These are phyloP conservation scores for Globisporangium spinosum DNA, from an alignment of 352 stramenopile genomes.

Conservation along the genomic window DNA sequence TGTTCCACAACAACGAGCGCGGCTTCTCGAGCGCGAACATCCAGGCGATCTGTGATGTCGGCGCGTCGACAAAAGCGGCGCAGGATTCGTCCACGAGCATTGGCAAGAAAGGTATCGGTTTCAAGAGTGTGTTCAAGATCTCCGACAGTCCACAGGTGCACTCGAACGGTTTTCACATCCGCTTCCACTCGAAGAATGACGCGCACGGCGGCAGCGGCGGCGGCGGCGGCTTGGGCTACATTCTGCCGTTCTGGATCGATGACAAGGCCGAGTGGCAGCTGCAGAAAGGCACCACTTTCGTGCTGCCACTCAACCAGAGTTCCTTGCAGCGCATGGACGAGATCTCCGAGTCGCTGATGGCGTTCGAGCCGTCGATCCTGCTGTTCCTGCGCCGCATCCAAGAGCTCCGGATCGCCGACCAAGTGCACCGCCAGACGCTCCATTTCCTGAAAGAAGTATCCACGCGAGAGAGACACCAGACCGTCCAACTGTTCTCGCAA, in stretches of 20 bases:
- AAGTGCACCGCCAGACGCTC: slow-evolving; percentile 25
- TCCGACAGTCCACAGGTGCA: slow-evolving; percentile 80
- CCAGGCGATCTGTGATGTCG: slow-evolving; percentile 83
- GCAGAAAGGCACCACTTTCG: slow-evolving; percentile 58
- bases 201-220: slow-evolving; percentile 38
- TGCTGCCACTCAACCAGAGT: slow-evolving; percentile 63
- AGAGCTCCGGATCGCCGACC: slow-evolving; percentile 54
- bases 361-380: slow-evolving; percentile 73
- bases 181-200: slow-evolving; percentile 62
- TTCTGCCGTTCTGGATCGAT: slow-evolving; percentile 77
- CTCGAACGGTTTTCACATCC: slow-evolving; percentile 86
- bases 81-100: slow-evolving; percentile 51
- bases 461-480: slow-evolving; percentile 15
- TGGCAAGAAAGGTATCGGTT: slow-evolving; percentile 89
- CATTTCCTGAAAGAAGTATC: slow-evolving; percentile 44
- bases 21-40: slow-evolving; percentile 79
- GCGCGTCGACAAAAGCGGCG: slow-evolving; percentile 71
- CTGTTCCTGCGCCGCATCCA: slow-evolving; percentile 76
- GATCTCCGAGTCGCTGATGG: slow-evolving; percentile 61
- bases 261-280: slow-evolving; percentile 38
- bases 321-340: slow-evolving; percentile 40
- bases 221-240: slow-evolving; percentile 63
- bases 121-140: slow-evolving; percentile 91
- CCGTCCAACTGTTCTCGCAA: slow-evolving; percentile 41
- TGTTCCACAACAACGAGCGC: slow-evolving; percentile 85